Percentiles rank a stretch among this genome's conserved stretches.
These are phyloP conservation scores for Pseudogymnoascus pannorum DNA, from an alignment of 2,329 filamentous ascomycete genomes.

Conservation along the genomic window DNA sequence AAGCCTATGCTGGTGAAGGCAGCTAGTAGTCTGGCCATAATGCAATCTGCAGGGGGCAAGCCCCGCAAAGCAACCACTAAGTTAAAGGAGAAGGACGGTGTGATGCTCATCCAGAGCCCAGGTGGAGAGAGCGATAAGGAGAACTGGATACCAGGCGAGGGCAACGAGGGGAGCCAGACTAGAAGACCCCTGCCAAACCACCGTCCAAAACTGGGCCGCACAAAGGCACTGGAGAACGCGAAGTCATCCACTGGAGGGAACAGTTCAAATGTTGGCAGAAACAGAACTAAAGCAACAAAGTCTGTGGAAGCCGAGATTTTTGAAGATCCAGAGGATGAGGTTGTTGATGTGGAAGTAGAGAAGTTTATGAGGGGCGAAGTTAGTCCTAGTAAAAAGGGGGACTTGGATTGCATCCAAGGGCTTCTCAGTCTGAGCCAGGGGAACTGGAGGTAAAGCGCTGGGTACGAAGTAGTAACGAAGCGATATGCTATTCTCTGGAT, in stretches of 20 bases:
- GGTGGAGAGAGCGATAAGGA: constrained; percentile 86
- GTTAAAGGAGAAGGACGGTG: constrained; percentile 28
- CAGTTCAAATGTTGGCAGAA: constrained; percentile 24
- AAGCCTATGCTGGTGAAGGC: constrained; percentile 40
- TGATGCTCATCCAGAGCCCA: constrained; percentile 37
- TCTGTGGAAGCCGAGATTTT: constrained; percentile 41
- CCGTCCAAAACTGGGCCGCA: background rate
- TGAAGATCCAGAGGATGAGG: constrained; percentile 38
- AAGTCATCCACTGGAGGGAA: constrained; percentile 16
- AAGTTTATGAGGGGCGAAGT: constrained; percentile 63
- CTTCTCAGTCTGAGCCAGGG: constrained; percentile 83
- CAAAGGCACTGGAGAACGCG: background rate
- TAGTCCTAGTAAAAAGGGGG: constrained; percentile 65
- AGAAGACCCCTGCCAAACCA: background rate
- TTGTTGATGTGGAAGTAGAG: constrained; percentile 55
- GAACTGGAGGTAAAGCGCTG: constrained; percentile 59
- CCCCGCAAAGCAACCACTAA: constrained; percentile 26
- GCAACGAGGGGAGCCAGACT: constrained; percentile 4
- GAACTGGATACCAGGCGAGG: constrained; percentile 63
- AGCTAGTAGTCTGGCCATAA: constrained; percentile 33
- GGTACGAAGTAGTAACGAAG: background rate
- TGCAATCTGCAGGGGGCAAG: constrained; percentile 23
- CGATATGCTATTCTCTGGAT: constrained; percentile 4
- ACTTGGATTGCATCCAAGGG: constrained; percentile 86
- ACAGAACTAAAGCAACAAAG: constrained; percentile 16